A percentile compares a stretch with the other conserved stretches of the same genome.
phyloP scores from a whole-genome alignment of 176 grass and related monocot species.

The Elymus sibiricus region DNA sequence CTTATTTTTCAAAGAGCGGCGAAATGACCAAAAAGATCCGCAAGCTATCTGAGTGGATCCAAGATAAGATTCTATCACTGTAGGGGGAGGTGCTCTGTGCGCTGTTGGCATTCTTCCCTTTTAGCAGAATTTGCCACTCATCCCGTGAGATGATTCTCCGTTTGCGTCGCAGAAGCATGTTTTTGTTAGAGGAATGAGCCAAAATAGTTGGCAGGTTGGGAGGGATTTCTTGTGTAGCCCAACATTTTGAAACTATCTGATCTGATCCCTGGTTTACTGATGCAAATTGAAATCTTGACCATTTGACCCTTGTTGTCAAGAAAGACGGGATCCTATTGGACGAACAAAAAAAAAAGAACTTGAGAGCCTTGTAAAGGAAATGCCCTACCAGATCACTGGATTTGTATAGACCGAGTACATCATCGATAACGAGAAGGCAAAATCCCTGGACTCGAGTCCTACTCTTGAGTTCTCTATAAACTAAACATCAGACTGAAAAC shows the following conservation, averaged over 20 bases:
- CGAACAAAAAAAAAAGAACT: background rate
- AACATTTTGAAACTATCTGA: constrained; percentile 5
- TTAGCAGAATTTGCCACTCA: constrained; percentile 14
- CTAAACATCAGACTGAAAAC: background rate
- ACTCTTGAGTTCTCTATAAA: background rate
- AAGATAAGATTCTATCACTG: constrained; percentile 41
- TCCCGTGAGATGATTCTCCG: background rate
- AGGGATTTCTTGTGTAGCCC: background rate
- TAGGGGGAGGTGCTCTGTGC: constrained; percentile 20
- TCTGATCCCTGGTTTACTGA: background rate
- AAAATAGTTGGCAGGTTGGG: constrained; percentile 3
- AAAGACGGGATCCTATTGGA: background rate
- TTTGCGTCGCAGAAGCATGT: background rate
- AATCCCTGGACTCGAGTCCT: background rate
- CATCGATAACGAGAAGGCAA: background rate
- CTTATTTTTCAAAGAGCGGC: constrained; percentile 61
- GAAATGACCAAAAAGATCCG: constrained; percentile 67
- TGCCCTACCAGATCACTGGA: constrained; percentile 15
- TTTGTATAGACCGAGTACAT: constrained; percentile 20
- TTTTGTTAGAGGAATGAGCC: constrained; percentile 34
- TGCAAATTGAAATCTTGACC: background rate
- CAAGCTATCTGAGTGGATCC: constrained; percentile 56
- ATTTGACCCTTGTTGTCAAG: constrained; percentile 1
- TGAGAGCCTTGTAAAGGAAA: background rate
- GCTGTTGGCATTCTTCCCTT: background rate